A percentile compares a stretch with the other conserved stretches of the same genome.
These are phyloP conservation scores for Microcos paniculata DNA, from an alignment of 345 rosid species.

Conservation along the genomic window DNA sequence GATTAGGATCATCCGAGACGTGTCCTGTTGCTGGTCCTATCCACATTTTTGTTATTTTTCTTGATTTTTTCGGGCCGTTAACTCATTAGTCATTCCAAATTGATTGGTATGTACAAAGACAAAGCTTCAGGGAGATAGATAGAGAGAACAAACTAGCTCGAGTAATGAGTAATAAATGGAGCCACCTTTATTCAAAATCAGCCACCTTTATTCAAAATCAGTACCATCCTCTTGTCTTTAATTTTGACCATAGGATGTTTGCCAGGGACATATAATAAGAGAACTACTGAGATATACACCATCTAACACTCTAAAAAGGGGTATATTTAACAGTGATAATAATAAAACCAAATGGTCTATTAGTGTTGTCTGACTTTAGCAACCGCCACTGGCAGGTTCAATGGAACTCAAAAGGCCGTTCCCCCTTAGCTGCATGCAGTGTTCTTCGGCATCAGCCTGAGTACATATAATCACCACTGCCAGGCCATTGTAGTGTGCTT, in stretches of 20 bases:
- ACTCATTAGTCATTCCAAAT: slow-evolving; percentile 2
- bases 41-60: slow-evolving; percentile 1
- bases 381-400: slow-evolving; percentile 90
- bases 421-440: slow-evolving; percentile 93
- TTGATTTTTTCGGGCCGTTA: slow-evolving; percentile 18
- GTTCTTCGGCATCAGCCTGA: slow-evolving; percentile 93
- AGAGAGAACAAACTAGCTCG: neutral
- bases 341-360: neutral
- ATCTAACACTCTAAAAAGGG: slow-evolving; percentile 21
- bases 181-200: slow-evolving; percentile 31
- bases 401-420: slow-evolving; percentile 92
- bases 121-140: neutral
- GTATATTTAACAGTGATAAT: slow-evolving; percentile 11
- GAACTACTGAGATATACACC: slow-evolving; percentile 34
- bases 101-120: neutral
- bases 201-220: slow-evolving; percentile 33
- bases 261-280: slow-evolving; percentile 16
- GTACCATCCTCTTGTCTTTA: slow-evolving; percentile 21
- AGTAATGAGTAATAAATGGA: neutral
- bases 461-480: slow-evolving; percentile 88
- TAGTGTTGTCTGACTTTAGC: slow-evolving; percentile 37
- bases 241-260: slow-evolving; percentile 17
- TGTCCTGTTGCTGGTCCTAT: neutral
- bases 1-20: neutral
- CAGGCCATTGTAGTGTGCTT: slow-evolving; percentile 85